Evolutionary conservation across 805 yeast genomes (phyloP).

Genomic region (Wickerhamiella kazuoi): DNA sequence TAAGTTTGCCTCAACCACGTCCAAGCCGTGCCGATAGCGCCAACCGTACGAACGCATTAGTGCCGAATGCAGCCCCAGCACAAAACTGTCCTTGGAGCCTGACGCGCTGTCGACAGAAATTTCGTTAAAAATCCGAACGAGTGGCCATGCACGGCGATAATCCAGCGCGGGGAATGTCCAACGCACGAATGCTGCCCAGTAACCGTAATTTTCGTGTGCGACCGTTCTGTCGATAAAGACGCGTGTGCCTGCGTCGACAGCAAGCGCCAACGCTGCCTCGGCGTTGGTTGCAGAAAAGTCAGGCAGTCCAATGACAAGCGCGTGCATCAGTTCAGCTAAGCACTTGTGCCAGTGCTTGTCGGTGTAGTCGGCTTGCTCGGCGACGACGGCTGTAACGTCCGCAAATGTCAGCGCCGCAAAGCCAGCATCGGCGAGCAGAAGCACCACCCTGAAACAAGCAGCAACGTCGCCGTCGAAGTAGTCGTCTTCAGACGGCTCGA

Average conservation of each 20-base stretch:
- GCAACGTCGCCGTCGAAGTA: slow-evolving; percentile 52
- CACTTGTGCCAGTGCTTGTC: slow-evolving; percentile 67
- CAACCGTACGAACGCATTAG: slow-evolving; percentile 34
- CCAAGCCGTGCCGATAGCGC: slow-evolving; percentile 34
- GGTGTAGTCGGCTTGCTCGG: slow-evolving; percentile 35
- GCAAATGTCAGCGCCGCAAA: slow-evolving; percentile 28
- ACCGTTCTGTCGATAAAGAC: slow-evolving; percentile 15
- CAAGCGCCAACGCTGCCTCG: neutral
- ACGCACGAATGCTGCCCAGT: slow-evolving; percentile 66
- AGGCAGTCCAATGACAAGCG: slow-evolving; percentile 8
- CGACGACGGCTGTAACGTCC: slow-evolving; percentile 36
- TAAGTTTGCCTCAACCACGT: slow-evolving; percentile 27
- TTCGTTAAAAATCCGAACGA: slow-evolving; percentile 29
- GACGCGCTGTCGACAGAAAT: slow-evolving; percentile 36
- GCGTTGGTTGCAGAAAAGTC: neutral
- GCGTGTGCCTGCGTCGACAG: neutral
- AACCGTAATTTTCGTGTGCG: slow-evolving; percentile 51
- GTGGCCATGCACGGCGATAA: slow-evolving; percentile 40
- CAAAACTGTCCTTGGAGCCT: slow-evolving; percentile 46
- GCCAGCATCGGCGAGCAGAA: slow-evolving; percentile 31
- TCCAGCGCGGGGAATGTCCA: slow-evolving; percentile 47
- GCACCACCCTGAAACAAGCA: slow-evolving; percentile 33
- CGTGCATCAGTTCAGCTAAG: slow-evolving; percentile 37
- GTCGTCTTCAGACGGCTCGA: slow-evolving; percentile 41
- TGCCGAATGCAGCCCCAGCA: slow-evolving; percentile 38